A percentile compares a stretch with the other conserved stretches of the same genome.
Conservation (phyloP, 768 basidiomycete genomes). For the Lentinula sp. region DNA sequence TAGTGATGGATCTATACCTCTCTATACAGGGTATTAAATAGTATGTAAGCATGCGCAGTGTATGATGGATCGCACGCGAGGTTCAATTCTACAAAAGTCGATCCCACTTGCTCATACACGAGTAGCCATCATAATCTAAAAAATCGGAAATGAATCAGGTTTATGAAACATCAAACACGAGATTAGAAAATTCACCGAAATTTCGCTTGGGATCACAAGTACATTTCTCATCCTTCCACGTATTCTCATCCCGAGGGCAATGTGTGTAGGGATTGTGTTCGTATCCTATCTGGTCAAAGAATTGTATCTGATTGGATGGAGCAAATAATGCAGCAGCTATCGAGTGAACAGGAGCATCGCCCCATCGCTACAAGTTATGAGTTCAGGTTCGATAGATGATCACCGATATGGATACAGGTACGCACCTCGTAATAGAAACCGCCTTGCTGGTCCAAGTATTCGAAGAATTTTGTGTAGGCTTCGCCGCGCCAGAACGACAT, state of each 20-base stretch:
- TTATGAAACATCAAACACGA: background rate
- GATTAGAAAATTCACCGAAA: slow-evolving; percentile 42
- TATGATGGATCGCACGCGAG: background rate
- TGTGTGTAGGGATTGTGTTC: slow-evolving; percentile 51
- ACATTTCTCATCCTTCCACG: slow-evolving; percentile 38
- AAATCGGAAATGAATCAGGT: background rate
- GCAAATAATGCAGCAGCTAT: slow-evolving; percentile 62
- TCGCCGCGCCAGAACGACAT: slow-evolving; percentile 59
- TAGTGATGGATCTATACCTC: background rate
- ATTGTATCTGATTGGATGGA: slow-evolving; percentile 56
- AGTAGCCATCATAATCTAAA: slow-evolving; percentile 51
- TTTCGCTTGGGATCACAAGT: slow-evolving; percentile 43
- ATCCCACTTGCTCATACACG: slow-evolving; percentile 53
- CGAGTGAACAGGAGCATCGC: slow-evolving; percentile 64
- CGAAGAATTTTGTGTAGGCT: slow-evolving; percentile 65
- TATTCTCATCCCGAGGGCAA: slow-evolving; percentile 28
- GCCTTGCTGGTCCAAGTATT: slow-evolving; percentile 52
- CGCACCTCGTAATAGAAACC: slow-evolving; percentile 68
- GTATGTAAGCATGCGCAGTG: background rate
- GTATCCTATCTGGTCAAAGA: slow-evolving; percentile 69
- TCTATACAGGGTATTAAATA: background rate
- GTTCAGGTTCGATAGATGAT: slow-evolving; percentile 39
- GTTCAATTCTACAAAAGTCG: background rate
- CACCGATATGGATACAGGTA: slow-evolving; percentile 28
- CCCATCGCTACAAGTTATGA: slow-evolving; percentile 29